Evolutionary conservation across 1,139 yeast genomes (phyloP).

Genomic region (Candida sp.): DNA sequence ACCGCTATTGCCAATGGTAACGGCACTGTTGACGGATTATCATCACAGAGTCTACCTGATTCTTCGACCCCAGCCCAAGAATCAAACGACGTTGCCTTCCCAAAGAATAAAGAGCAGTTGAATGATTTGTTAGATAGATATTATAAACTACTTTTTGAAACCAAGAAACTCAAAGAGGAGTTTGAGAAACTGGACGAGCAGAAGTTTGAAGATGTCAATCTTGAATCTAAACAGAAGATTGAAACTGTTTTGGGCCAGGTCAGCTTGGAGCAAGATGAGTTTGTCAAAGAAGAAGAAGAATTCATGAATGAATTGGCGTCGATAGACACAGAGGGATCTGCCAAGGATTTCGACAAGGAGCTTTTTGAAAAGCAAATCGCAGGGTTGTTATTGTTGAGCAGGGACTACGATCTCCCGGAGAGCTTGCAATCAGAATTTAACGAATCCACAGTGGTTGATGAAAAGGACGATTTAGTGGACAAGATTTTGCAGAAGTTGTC

Average conservation of each 20-base stretch:
- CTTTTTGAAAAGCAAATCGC: conserved; percentile 70
- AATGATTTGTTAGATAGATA: conserved; percentile 35
- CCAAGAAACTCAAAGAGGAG: conserved; percentile 15
- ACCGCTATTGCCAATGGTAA: conserved; percentile 12
- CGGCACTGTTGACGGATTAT: conserved; percentile 3
- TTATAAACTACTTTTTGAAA: conserved; percentile 19
- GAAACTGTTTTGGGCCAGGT: conserved; percentile 37
- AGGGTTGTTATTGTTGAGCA: conserved; percentile 77
- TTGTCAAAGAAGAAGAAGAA: conserved; percentile 24
- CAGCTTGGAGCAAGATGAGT: conserved; percentile 31
- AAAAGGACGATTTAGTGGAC: conserved; percentile 12
- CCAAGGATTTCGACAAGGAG: conserved; percentile 42
- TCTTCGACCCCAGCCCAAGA: not conserved
- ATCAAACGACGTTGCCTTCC: conserved; percentile 18
- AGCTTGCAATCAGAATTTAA: conserved; percentile 27
- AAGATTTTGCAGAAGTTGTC: conserved; percentile 16
- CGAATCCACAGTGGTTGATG: not conserved
- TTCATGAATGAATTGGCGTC: conserved; percentile 22
- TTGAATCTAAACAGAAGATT: conserved; percentile 26
- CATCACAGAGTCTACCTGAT: conserved; percentile 2
- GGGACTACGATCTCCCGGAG: conserved; percentile 77
- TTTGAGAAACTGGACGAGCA: conserved; percentile 13
- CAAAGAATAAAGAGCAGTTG: conserved; percentile 35
- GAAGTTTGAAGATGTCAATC: conserved; percentile 22
- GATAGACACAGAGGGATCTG: conserved; percentile 12